Evolutionary conservation across 1,284 basidiomycete species (phyloP).

Genomic region (Austroboletus olivaceoglutinosus): DNA sequence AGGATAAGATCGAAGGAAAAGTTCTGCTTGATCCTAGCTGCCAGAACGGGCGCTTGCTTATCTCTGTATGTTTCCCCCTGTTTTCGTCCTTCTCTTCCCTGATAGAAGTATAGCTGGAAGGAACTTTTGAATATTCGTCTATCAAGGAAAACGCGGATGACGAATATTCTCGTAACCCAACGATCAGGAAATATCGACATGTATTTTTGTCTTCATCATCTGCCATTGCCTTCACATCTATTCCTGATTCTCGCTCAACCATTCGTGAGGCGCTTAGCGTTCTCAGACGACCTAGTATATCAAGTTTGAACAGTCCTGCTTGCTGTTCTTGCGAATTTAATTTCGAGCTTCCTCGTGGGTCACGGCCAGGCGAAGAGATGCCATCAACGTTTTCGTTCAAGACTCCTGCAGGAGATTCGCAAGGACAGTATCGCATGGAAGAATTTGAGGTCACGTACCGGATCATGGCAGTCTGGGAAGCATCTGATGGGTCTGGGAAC

Average conservation of each 20-base stretch:
- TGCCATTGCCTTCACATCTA: slow-evolving; percentile 43
- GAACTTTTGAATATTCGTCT: slow-evolving; percentile 52
- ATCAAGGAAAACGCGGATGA: slow-evolving; percentile 30
- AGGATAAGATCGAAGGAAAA: slow-evolving; percentile 58
- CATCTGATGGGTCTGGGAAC: slow-evolving; percentile 42
- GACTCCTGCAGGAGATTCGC: slow-evolving; percentile 22
- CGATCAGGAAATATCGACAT: slow-evolving; percentile 44
- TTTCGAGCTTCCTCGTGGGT: slow-evolving; percentile 55
- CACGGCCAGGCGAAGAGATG: slow-evolving; percentile 52
- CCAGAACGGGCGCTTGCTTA: slow-evolving; percentile 52
- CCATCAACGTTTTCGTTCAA: slow-evolving; percentile 54
- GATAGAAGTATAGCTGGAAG: slow-evolving; percentile 51
- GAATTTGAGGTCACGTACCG: slow-evolving; percentile 52
- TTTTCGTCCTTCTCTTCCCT: background rate
- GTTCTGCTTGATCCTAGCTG: slow-evolving; percentile 53
- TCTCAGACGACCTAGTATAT: slow-evolving; percentile 41
- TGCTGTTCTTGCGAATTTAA: slow-evolving; percentile 51
- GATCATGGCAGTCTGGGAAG: slow-evolving; percentile 59
- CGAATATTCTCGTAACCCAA: slow-evolving; percentile 18
- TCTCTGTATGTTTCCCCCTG: slow-evolving; percentile 45
- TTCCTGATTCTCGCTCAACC: slow-evolving; percentile 43
- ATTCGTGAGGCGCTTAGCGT: slow-evolving; percentile 53
- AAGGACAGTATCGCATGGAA: slow-evolving; percentile 41
- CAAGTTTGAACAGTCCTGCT: slow-evolving; percentile 36
- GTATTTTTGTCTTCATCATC: slow-evolving; percentile 56